Evolutionary conservation across 2,329 filamentous ascomycete species (phyloP).

Genomic region (Tolypocladium amazonense): DNA sequence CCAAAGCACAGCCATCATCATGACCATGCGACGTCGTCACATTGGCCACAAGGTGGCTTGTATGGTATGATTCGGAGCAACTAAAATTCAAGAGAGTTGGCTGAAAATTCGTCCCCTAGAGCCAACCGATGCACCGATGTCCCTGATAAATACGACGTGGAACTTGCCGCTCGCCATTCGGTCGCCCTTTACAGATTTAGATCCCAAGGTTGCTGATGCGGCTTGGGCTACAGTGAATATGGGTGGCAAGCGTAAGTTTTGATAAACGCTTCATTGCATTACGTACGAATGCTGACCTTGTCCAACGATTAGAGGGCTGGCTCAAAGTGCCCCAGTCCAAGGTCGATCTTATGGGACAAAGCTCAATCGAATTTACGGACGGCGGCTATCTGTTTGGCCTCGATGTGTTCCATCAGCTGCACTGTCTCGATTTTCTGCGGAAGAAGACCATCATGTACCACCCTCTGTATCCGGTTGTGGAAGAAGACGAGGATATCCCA

Average conservation of each 20-base stretch:
- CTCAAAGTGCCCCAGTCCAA: not conserved
- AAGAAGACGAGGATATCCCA: not conserved
- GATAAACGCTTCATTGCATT: not conserved
- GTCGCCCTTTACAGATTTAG: not conserved
- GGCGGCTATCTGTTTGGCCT: not conserved
- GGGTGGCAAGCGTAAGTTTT: not conserved
- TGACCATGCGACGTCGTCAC: not conserved
- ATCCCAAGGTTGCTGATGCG: not conserved
- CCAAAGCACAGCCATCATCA: not conserved
- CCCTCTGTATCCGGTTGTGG: not conserved
- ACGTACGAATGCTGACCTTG: not conserved
- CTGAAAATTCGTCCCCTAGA: not conserved
- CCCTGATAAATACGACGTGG: not conserved
- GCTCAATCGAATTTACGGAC: not conserved
- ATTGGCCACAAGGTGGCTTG: not conserved
- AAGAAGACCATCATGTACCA: not conserved
- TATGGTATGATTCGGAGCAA: not conserved
- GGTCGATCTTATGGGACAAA: not conserved
- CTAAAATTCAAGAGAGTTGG: not conserved
- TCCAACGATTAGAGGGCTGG: not conserved
- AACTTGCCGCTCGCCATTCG: not conserved
- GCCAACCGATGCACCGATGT: not conserved
- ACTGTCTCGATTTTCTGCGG: not conserved
- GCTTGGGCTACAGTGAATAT: not conserved
- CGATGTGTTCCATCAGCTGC: not conserved